phyloP scores from a whole-genome alignment of 148 eudicot species.

The Vaccinium myrtillus region DNA sequence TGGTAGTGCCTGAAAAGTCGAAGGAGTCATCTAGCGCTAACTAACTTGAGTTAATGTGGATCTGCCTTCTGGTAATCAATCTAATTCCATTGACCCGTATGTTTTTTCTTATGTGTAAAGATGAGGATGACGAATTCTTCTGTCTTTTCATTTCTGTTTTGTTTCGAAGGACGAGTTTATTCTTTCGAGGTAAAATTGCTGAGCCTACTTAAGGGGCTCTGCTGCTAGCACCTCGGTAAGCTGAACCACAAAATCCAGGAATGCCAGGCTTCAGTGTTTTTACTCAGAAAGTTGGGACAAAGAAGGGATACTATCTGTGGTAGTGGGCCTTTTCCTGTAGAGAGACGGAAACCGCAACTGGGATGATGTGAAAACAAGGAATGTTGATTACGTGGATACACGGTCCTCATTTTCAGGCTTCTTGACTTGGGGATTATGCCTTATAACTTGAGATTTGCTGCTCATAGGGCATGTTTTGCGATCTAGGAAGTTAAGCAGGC shows the following conservation, averaged over 20 bases:
- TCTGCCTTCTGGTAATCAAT: background rate
- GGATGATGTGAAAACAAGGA: background rate
- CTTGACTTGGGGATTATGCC: background rate
- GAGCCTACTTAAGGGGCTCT: background rate
- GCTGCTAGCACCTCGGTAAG: background rate
- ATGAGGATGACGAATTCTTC: background rate
- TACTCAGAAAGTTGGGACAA: background rate
- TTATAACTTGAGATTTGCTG: background rate
- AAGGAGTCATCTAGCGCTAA: conserved; percentile 54
- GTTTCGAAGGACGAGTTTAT: background rate
- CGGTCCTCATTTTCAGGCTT: background rate
- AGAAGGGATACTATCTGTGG: background rate
- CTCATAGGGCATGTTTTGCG: background rate
- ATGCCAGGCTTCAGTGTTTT: background rate
- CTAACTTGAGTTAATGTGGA: conserved; percentile 19
- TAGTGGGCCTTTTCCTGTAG: background rate
- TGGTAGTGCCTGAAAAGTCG: conserved; percentile 46
- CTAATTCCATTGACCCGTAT: background rate
- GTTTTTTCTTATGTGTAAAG: background rate
- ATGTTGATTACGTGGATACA: background rate
- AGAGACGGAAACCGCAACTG: background rate
- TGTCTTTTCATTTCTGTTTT: background rate
- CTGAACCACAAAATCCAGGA: background rate
- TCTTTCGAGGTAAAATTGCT: background rate
- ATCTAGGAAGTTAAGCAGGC: background rate